A percentile compares a stretch with the other conserved stretches of the same genome.
phyloP scores from a whole-genome alignment of 768 basidiomycete species.

The Boletus rex-veris region DNA sequence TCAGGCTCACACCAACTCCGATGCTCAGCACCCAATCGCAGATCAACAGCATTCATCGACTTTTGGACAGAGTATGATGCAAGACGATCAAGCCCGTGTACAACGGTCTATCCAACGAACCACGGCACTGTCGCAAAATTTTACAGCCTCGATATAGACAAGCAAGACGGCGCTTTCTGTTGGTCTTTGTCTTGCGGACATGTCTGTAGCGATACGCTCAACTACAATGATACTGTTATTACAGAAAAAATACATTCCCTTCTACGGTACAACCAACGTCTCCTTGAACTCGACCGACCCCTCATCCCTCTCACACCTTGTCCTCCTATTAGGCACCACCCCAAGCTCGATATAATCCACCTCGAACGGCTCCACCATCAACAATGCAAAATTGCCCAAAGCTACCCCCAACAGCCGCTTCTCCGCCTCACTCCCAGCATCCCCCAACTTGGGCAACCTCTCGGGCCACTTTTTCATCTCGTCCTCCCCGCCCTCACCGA shows the following conservation, averaged over 20 bases:
- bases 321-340: conserved; percentile 54
- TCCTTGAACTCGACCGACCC: conserved; percentile 51
- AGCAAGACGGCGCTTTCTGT: conserved; percentile 2
- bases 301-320: conserved; percentile 45
- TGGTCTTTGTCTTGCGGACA: background rate
- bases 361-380: conserved; percentile 52
- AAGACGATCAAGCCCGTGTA: background rate
- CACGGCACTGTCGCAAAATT: background rate
- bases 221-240: background rate
- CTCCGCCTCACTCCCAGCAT: conserved; percentile 43
- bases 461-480: conserved; percentile 62
- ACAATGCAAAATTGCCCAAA: conserved; percentile 63
- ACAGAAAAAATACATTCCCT: no score
- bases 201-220: no score
- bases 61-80: conserved; percentile 10
- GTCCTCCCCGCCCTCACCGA: conserved; percentile 47
- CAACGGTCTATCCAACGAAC: background rate
- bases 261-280: conserved; percentile 59
- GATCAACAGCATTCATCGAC: conserved; percentile 9
- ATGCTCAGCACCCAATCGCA: background rate
- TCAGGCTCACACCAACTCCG: no score
- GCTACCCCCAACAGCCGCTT: conserved; percentile 50
- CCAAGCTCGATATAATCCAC: conserved; percentile 62
- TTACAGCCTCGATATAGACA: conserved; percentile 34
- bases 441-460: conserved; percentile 46